phyloP scores from a whole-genome alignment of 805 yeast genomes.

The Barnettozyma sp. region DNA sequence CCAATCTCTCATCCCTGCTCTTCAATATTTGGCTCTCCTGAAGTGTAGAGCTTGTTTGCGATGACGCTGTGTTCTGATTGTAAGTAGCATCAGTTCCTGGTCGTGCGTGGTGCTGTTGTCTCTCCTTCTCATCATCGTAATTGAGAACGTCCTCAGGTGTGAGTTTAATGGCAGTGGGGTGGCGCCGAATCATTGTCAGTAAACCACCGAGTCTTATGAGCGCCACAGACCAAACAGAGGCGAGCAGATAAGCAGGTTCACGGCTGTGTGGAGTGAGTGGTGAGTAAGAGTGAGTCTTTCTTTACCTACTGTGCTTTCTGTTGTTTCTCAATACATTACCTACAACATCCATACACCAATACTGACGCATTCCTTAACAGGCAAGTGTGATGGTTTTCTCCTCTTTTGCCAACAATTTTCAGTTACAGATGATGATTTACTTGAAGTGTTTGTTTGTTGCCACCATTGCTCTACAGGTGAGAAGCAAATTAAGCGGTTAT shows the following conservation, averaged over 20 bases:
- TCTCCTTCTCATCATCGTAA: slow-evolving; percentile 25
- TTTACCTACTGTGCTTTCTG: not conserved
- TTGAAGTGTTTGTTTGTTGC: too few relatives aligned
- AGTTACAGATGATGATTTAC: too few relatives aligned
- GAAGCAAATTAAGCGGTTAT: too few relatives aligned
- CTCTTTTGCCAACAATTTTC: too few relatives aligned
- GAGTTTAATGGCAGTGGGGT: slow-evolving; percentile 59
- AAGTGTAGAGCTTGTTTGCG: slow-evolving; percentile 10
- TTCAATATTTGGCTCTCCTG: slow-evolving; percentile 10
- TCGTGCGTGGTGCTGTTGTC: slow-evolving; percentile 5
- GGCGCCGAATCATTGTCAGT: slow-evolving; percentile 70
- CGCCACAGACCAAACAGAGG: too few relatives aligned
- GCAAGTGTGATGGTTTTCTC: too few relatives aligned
- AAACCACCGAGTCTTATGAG: too few relatives aligned
- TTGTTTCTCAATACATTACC: not conserved
- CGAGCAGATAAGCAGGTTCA: too few relatives aligned
- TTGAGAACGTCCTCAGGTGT: slow-evolving; percentile 57
- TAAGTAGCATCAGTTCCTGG: slow-evolving; percentile 2
- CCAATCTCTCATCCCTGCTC: slow-evolving; percentile 21
- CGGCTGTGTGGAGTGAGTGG: too few relatives aligned
- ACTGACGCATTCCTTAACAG: too few relatives aligned
- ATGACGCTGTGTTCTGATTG: slow-evolving; percentile 17
- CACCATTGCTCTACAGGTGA: too few relatives aligned
- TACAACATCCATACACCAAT: slow-evolving; percentile 4
- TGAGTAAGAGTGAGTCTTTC: too few relatives aligned